Evolutionary conservation across 495 filamentous ascomycete genomes (phyloP), one percentile per base, ranked within the genome.

Genomic region (Penicillium simplicissimum): DNA sequence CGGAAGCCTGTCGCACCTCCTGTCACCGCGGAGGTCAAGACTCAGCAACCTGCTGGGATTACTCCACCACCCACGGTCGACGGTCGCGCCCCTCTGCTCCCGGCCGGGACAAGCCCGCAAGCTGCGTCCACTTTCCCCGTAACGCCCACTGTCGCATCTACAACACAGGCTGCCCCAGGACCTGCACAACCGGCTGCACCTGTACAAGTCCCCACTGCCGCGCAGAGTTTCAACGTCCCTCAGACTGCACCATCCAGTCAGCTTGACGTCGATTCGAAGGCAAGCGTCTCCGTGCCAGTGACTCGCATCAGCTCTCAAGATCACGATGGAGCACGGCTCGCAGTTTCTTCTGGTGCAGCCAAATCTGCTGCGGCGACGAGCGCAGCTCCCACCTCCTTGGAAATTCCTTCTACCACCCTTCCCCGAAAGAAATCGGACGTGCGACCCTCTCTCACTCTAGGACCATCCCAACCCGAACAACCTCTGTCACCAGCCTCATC

Each of bases 401-500:
- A 65, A 10, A 60, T 66, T 1, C 57, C 67, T 40, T 48, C 60
- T 28, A 40, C 61, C 14, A 4, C 58, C 9, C 61, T 63, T 17
- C 33, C 62, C 3, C 69, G 65, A 55, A 71, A 68, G 56, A 76
- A 77, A 58, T 64, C 64, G 58, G 73, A 74, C 45, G 58, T 63
- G 47, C 72, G 68, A 36, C 68, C 74, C 8, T 71, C 76, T 59
- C 69, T 76, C 58, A 62, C 63, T 28, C 40, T 74, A 37, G 72
- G 74, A 8, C 62, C 61, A n/a, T 72, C 73, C 28, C 59, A 64
- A 17, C 23, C 58, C 40, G 76, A 78, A 38, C 78, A 81, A 62
- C 77, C 78, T 14, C 69, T 78, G 37, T 81, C 78, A 17, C 78
- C 78, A 19, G 76, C 71, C 33, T 81, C 78, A 6, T 81, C 78